Base-by-base conservation (phyloP, 352 stramenopile species). In the Phytophthora ohioensis region DNA sequence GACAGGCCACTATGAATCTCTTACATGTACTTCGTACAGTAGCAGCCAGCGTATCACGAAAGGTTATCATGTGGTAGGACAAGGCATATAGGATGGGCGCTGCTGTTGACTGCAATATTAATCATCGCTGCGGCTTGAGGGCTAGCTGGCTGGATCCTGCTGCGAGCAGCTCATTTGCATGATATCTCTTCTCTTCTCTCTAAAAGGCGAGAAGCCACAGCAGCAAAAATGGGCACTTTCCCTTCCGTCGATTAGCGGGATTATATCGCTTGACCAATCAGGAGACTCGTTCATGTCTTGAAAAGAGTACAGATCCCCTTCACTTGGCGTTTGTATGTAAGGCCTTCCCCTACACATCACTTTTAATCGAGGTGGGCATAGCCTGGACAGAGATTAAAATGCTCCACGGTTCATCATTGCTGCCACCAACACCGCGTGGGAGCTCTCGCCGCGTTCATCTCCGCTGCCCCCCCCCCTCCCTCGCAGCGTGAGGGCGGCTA, bases 361-460 rank as follows among this genome's bases (percentile, higher is more conserved):
- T 41, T 69, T 73, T 73, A 73, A 73, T 73, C 66, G 39, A 57
- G 27, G 27, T 34, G 36, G 35, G 17, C 54, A 70, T 31, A 57
- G 54, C 2, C 63, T 12, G n/a, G 46, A 1, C 45, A 46, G 39
- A 21, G 61, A 74, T 74, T 74, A 74, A 74, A 60, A 64, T 64
- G 41, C 57, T 27, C 21, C 21, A 27, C 21, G 21, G 21, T 27
- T 27, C 21, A 27, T 35, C 52, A 46, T 57, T 57, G 55, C 32
- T 52, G 41, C 21, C 21, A 36, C 21, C 53, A 42, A 42, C 32
- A 52, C 36, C 31, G 31, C 60, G 41, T 12, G 34, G 46, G 42
- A 64, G 57, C 42, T 54, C 38, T n/a, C n/a, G 30, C 30, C 38
- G 42, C 56, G 64, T 48, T 48, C 57, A 30, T 54, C 21, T 17